Conservation (phyloP, 1,284 basidiomycete species). For the Microbotryum violaceum region DNA sequence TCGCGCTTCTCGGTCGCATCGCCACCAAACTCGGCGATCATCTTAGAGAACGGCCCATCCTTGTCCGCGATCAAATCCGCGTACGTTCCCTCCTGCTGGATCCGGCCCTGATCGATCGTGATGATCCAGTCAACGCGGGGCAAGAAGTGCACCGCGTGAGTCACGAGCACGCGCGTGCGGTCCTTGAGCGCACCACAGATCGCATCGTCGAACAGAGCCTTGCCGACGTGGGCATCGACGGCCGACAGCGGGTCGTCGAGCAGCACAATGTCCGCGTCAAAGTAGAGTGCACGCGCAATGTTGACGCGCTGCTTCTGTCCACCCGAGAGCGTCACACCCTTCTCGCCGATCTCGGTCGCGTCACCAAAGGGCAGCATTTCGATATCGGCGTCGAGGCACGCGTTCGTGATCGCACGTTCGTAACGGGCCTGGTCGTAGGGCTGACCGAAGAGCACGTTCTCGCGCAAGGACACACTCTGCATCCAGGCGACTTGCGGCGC, state of each 20-base stretch:
- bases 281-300: slow-evolving; percentile 78
- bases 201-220: slow-evolving; percentile 75
- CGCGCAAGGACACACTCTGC: slow-evolving; percentile 67
- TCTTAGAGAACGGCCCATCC: slow-evolving; percentile 61
- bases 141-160: slow-evolving; percentile 73
- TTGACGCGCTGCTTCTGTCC: slow-evolving; percentile 70
- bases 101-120: slow-evolving; percentile 60
- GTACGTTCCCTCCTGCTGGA: slow-evolving; percentile 65
- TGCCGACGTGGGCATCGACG: slow-evolving; percentile 78
- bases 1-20: slow-evolving; percentile 48
- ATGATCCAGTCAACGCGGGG: slow-evolving; percentile 62
- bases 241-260: slow-evolving; percentile 62
- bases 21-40: slow-evolving; percentile 60
- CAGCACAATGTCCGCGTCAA: slow-evolving; percentile 72
- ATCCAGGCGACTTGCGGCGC: slow-evolving; percentile 68
- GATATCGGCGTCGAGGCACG: slow-evolving; percentile 69
- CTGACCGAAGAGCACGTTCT: slow-evolving; percentile 78
- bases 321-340: slow-evolving; percentile 62
- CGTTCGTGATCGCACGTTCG: slow-evolving; percentile 63
- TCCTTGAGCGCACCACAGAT: slow-evolving; percentile 58
- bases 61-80: slow-evolving; percentile 54
- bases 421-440: slow-evolving; percentile 70
- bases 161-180: slow-evolving; percentile 76
- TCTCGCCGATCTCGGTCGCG: slow-evolving; percentile 84
- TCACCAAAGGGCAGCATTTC: slow-evolving; percentile 75